Percentiles rank a stretch among this genome's conserved stretches.
phyloP scores from a whole-genome alignment of 148 eudicot genomes.

The Cornus suecica region DNA sequence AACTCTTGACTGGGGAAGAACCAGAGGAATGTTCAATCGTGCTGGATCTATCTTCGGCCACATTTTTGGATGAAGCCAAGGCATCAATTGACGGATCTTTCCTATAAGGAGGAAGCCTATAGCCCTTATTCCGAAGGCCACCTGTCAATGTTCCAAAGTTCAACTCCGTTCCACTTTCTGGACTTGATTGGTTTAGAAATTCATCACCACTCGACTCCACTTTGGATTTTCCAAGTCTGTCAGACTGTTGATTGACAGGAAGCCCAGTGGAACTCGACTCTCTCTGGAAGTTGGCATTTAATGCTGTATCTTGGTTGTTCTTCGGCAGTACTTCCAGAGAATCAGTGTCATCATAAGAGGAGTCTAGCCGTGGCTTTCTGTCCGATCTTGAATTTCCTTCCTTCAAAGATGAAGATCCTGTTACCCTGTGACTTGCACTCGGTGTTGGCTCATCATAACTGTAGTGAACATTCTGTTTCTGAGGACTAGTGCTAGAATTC shows the following conservation, averaged over 20 bases:
- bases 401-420: conserved; percentile 7
- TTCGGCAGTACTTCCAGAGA: conserved; percentile 11
- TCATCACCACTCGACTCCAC: conserved; percentile 29
- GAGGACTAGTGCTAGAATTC: conserved; percentile 15
- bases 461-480: conserved; percentile 9
- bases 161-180: conserved; percentile 40
- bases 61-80: conserved; percentile 19
- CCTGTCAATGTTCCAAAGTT: conserved; percentile 59
- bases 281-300: conserved; percentile 15
- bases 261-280: conserved; percentile 20
- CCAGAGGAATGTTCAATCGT: conserved; percentile 20
- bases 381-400: conserved; percentile 18
- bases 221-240: conserved; percentile 9
- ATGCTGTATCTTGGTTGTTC: conserved; percentile 19
- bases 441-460: conserved; percentile 19
- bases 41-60: conserved; percentile 15
- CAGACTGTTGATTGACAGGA: conserved; percentile 16
- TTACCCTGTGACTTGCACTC: conserved; percentile 7
- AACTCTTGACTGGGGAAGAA: conserved; percentile 23
- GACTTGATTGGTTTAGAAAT: conserved; percentile 23
- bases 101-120: conserved; percentile 35
- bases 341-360: conserved; percentile 28
- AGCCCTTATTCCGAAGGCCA: conserved; percentile 63
- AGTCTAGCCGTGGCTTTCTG: conserved; percentile 1
- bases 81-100: conserved; percentile 25